Evolutionary conservation across 345 rosid species (phyloP).

Genomic region (Streptanthus diversifolius): DNA sequence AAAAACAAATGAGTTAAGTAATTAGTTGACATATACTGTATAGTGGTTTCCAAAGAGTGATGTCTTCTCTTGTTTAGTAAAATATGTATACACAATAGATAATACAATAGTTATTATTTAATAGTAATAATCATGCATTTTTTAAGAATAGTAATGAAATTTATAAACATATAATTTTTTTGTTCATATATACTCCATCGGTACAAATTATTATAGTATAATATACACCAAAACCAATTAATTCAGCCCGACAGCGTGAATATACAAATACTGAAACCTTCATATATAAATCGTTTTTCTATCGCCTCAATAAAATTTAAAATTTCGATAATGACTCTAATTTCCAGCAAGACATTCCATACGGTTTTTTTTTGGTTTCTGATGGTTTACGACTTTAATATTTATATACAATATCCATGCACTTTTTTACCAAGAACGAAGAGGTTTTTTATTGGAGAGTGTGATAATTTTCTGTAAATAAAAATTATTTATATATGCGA

Average conservation of each 20-base stretch:
- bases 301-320: slow-evolving; percentile 10
- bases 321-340: slow-evolving; percentile 20
- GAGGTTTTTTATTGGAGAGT: slow-evolving; percentile 21
- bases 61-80: not conserved
- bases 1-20: not conserved
- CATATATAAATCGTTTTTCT: not conserved
- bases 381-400: slow-evolving; percentile 7
- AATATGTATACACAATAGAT: not conserved
- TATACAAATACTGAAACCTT: not conserved
- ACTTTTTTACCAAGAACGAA: slow-evolving; percentile 7
- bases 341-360: slow-evolving; percentile 39
- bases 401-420: slow-evolving; percentile 3
- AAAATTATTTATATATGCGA: not conserved
- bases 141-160: not conserved
- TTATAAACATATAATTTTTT: not conserved
- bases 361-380: slow-evolving; percentile 24
- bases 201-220: not conserved
- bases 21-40: not conserved
- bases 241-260: slow-evolving; percentile 2
- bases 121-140: not conserved
- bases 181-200: not conserved
- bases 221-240: not conserved
- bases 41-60: not conserved
- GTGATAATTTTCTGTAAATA: slow-evolving; percentile 1
- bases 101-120: not conserved